Conservation (phyloP, 2,329 filamentous ascomycete genomes). For the Cyphellophora attinorum region DNA sequence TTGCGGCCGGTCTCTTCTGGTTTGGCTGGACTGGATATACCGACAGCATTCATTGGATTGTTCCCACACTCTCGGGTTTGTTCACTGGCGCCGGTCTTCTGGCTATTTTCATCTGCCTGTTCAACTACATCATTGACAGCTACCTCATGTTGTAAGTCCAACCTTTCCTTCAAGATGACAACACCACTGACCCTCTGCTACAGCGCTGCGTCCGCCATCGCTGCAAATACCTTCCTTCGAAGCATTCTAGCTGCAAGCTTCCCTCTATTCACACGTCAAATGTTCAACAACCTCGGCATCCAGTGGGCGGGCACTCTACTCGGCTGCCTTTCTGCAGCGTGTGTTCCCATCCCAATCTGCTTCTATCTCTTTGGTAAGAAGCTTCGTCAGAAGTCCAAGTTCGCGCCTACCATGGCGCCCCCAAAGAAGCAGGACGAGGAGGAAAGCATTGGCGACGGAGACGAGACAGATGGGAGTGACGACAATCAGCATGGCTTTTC, state of each 20-base stretch:
- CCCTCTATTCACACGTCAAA: constrained; percentile 46
- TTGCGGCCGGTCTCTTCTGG: constrained; percentile 61
- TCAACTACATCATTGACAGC: constrained; percentile 52
- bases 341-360: constrained; percentile 28
- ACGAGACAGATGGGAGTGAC: constrained; percentile 1
- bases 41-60: constrained; percentile 29
- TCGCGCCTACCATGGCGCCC: constrained; percentile 36
- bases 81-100: constrained; percentile 50
- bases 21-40: constrained; percentile 62
- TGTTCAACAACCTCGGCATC: constrained; percentile 45
- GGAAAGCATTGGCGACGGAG: constrained; percentile 17
- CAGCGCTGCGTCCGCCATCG: constrained; percentile 40
- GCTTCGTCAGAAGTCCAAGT: constrained; percentile 17
- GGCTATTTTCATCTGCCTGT: constrained; percentile 46
- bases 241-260: constrained; percentile 31
- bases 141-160: constrained; percentile 43
- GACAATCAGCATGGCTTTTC: constrained; percentile 12
- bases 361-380: constrained; percentile 26
- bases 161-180: not conserved
- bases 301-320: constrained; percentile 28
- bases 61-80: constrained; percentile 36
- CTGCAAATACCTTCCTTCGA: constrained; percentile 41
- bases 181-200: constrained; percentile 4
- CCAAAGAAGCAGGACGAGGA: constrained; percentile 31
- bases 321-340: constrained; percentile 25